These are phyloP conservation scores for Seiridium unicorne DNA, from an alignment of 2,329 filamentous ascomycete species.

Conservation along the genomic window DNA sequence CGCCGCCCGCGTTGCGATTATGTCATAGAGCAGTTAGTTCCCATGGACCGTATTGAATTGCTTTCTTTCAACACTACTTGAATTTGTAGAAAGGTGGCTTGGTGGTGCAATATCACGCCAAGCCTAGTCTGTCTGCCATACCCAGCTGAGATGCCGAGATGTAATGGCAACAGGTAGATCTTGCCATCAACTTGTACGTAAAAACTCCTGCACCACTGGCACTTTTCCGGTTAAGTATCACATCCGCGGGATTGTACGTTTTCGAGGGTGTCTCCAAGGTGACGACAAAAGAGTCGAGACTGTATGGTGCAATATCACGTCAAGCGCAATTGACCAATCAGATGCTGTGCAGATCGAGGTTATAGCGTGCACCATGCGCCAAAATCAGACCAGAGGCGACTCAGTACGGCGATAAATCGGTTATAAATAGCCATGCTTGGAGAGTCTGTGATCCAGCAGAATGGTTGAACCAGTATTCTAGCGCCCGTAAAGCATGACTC, in stretches of 20 bases:
- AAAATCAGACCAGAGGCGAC: too few relatives aligned
- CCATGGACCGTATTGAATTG: not conserved
- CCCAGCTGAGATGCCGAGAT: not conserved
- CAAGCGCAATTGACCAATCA: constrained; percentile 5
- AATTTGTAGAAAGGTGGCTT: not conserved
- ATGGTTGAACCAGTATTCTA: too few relatives aligned
- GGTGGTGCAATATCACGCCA: not conserved
- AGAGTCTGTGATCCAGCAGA: too few relatives aligned
- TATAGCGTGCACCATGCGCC: too few relatives aligned
- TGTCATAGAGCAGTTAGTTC: not conserved
- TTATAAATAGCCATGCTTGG: too few relatives aligned
- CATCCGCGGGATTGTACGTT: not conserved
- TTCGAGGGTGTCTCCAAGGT: not conserved
- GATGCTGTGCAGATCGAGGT: not conserved
- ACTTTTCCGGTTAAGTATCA: not conserved
- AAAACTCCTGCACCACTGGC: not conserved
- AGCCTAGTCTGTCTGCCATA: not conserved
- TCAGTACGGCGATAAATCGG: too few relatives aligned
- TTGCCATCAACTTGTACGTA: too few relatives aligned
- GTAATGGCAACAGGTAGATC: not conserved
- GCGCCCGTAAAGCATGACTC: too few relatives aligned
- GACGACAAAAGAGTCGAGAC: not conserved
- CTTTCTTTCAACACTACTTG: not conserved
- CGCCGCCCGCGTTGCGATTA: not conserved
- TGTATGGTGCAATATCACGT: constrained; percentile 14